These are phyloP conservation scores for Tolypocladium nubicola DNA, from an alignment of 2,329 filamentous ascomycete species.

Conservation along the genomic window DNA sequence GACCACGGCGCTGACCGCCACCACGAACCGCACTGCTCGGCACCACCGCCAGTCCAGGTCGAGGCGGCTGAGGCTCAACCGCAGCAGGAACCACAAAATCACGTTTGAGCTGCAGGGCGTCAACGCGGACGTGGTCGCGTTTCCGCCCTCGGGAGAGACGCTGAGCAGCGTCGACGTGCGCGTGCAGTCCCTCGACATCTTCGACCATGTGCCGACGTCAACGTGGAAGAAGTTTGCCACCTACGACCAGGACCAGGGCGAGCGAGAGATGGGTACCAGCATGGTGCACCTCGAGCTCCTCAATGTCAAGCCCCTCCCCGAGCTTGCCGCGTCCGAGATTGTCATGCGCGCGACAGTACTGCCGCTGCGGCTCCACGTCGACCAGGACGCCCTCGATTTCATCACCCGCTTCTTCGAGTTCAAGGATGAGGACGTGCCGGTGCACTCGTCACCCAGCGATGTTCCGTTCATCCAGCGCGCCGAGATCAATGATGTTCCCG, in stretches of 20 bases:
- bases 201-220: constrained; percentile 87
- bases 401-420: constrained; percentile 97
- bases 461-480: constrained; percentile 81
- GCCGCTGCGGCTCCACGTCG: constrained; percentile 83
- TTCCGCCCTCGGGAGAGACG: constrained; percentile 68
- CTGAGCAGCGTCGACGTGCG: constrained; percentile 81
- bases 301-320: constrained; percentile 75
- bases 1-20: constrained; percentile 57
- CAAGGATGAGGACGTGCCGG: constrained; percentile 61
- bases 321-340: constrained; percentile 80
- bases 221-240: constrained; percentile 98
- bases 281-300: constrained; percentile 88
- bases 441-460: constrained; percentile 53
- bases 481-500: constrained; percentile 71
- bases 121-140: constrained; percentile 70
- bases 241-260: constrained; percentile 79
- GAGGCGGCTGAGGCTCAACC: constrained; percentile 62
- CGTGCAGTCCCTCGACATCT: constrained; percentile 75
- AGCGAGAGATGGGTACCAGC: constrained; percentile 72
- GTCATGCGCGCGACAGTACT: constrained; percentile 71
- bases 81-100: constrained; percentile 89
- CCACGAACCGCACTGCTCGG: constrained; percentile 38
- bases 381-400: constrained; percentile 95
- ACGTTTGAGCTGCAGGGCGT: constrained; percentile 86
- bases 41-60: constrained; percentile 26